Evolutionary conservation across 768 basidiomycete genomes (phyloP).

Genomic region (Chiua virens): DNA sequence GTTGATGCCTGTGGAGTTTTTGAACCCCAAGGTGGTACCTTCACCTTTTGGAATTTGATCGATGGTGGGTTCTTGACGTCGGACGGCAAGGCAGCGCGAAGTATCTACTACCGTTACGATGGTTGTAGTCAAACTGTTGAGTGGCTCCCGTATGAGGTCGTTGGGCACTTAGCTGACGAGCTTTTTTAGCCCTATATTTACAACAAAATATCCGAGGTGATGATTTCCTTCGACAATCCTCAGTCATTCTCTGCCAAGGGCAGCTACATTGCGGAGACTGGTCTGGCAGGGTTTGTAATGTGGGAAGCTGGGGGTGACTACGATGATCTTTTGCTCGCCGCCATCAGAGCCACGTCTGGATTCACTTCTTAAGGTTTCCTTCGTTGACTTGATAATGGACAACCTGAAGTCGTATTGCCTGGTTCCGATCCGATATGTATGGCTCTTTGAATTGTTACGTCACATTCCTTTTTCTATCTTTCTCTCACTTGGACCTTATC

Average conservation of each 20-base stretch:
- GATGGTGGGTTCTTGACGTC: constrained; percentile 51
- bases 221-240: constrained; percentile 67
- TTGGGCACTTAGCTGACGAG: constrained; percentile 1
- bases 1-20: constrained; percentile 55
- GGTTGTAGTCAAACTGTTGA: constrained; percentile 70
- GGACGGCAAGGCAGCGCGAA: constrained; percentile 32
- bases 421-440: no score
- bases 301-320: constrained; percentile 74
- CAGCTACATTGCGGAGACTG: constrained; percentile 49
- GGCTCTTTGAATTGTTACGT: no score
- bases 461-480: no score
- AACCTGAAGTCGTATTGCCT: not conserved
- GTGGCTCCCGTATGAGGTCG: constrained; percentile 15
- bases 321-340: constrained; percentile 58
- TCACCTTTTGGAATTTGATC: constrained; percentile 60
- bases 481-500: no score
- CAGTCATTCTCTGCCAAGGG: constrained; percentile 63
- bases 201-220: constrained; percentile 50
- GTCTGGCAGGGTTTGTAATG: constrained; percentile 65
- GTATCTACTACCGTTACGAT: constrained; percentile 59
- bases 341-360: constrained; percentile 38
- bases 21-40: constrained; percentile 50
- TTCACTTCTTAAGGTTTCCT: not conserved
- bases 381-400: not conserved
- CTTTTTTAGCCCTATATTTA: constrained; percentile 63